Conservation (phyloP, 306 rosid genomes). For the Prunus kanzakura region DNA sequence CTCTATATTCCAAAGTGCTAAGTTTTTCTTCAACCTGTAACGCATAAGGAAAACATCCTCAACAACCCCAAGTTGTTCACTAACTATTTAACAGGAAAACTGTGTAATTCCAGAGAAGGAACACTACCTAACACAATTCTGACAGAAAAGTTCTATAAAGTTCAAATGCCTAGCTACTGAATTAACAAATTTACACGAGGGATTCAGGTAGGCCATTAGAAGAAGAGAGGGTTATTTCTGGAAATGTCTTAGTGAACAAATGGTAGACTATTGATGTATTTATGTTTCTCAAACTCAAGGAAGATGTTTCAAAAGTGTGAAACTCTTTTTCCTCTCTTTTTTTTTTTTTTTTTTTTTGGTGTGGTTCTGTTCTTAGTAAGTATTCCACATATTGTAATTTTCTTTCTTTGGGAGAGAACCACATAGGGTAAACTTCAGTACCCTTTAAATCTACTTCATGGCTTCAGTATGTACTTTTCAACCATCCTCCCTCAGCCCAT, state of each 20-base stretch:
- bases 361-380: neutral
- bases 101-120: neutral
- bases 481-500: neutral
- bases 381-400: neutral
- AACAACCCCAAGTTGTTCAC: constrained; percentile 13
- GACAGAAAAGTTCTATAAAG: neutral
- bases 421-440: neutral
- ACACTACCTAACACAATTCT: neutral
- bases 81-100: neutral
- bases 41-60: constrained; percentile 21
- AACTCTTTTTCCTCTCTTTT: neutral
- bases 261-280: neutral
- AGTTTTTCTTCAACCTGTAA: constrained; percentile 80
- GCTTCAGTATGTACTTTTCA: neutral
- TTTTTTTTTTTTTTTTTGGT: too few species aligned
- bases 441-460: neutral
- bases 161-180: neutral
- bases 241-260: neutral
- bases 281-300: neutral
- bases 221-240: neutral
- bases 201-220: neutral
- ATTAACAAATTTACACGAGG: neutral
- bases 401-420: neutral
- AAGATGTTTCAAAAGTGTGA: neutral
- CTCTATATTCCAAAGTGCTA: constrained; percentile 60